Base-by-base conservation (phyloP, 2,329 filamentous ascomycete genomes). In the Neofusicoccum cordaticola region DNA sequence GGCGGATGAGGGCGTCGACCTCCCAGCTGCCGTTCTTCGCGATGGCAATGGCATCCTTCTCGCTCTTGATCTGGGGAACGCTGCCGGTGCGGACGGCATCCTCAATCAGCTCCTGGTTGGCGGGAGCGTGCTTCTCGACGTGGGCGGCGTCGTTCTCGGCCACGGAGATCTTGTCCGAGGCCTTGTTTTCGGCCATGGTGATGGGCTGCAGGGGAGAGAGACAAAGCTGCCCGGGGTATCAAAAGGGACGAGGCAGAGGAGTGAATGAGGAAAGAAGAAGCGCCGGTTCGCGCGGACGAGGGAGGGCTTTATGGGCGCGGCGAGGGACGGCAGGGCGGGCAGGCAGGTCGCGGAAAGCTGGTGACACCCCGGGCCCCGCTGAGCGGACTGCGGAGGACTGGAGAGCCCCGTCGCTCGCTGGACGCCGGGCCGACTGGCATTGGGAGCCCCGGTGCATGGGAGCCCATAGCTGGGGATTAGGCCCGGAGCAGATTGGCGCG, bases 1-100 rank as follows among this genome's bases (percentile, higher is more conserved):
- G 73, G 37, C 76, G 75, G 57, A 80, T 78, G 62, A 81, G 67
- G 48, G 79, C 79, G 66, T 81, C 79, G 7, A 78, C 78, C 68
- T 81, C 79, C 78, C 78, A 80, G 61, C 78, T 56, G 41, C 63
- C 56, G 12, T 62, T 47, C 63, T 62, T 65, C 15, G 63, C 63
- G 8, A 56, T 65, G n/a, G 60, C 63, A 27, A 65, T 53, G 47
- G 56, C 63, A 15, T 50, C 63, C 39, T 56, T 62, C 31, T 65
- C 63, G 22, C 41, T 44, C 35, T 56, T 47, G 39, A 64, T 45
- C 4, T 22, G 19, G 3, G 63, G 63, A 15, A 64, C 27, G 34
- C 63, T 64, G 41, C 53, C 63, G 37, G 37, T 52, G 45, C 52
- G 63, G 34, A 64, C 53, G 7, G 52, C 63, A 13, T 64, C 53